Conservation (phyloP, 1,139 yeast species). For the Nakaseomyces delphensis region DNA sequence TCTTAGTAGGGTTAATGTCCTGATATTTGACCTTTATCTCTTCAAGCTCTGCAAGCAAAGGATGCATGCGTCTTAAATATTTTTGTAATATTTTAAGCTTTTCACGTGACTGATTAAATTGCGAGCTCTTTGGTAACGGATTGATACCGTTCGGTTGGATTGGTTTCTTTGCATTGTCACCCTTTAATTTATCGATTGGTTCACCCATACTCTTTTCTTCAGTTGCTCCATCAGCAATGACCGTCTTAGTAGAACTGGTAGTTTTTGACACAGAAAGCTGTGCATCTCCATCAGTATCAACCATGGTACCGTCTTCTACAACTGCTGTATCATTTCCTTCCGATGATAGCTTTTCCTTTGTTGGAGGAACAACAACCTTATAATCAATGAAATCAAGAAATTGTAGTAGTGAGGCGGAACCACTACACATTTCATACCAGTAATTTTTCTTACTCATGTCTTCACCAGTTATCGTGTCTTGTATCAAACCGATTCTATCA, state of each 20-base stretch:
- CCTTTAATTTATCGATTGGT: conserved; percentile 4
- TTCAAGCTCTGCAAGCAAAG: conserved; percentile 22
- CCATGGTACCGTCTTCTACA: background rate
- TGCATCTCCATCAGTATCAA: background rate
- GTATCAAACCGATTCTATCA: conserved; percentile 26
- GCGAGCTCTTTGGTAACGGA: conserved; percentile 28
- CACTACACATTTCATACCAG: conserved; percentile 31
- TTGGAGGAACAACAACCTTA: conserved; percentile 16
- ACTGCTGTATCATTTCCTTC: conserved; percentile 2
- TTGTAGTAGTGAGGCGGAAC: conserved; percentile 22
- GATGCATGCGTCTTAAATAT: conserved; percentile 20
- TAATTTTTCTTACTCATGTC: conserved; percentile 17
- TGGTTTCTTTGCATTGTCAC: conserved; percentile 9
- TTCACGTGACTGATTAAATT: conserved; percentile 26
- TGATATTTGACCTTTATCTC: conserved; percentile 23
- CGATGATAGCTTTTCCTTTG: conserved; percentile 10
- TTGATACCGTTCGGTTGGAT: conserved; percentile 14
- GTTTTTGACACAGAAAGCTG: background rate
- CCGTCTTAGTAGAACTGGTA: background rate
- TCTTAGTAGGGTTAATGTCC: conserved; percentile 26
- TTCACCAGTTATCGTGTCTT: conserved; percentile 19
- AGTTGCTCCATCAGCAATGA: background rate
- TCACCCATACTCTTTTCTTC: conserved; percentile 4
- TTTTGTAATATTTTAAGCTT: conserved; percentile 21
- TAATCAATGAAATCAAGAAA: conserved; percentile 25